A percentile compares a stretch with the other conserved stretches of the same genome.
Evolutionary conservation across 2,329 filamentous ascomycete genomes (phyloP).

Genomic region (Arthrobotrys sphaeroides): DNA sequence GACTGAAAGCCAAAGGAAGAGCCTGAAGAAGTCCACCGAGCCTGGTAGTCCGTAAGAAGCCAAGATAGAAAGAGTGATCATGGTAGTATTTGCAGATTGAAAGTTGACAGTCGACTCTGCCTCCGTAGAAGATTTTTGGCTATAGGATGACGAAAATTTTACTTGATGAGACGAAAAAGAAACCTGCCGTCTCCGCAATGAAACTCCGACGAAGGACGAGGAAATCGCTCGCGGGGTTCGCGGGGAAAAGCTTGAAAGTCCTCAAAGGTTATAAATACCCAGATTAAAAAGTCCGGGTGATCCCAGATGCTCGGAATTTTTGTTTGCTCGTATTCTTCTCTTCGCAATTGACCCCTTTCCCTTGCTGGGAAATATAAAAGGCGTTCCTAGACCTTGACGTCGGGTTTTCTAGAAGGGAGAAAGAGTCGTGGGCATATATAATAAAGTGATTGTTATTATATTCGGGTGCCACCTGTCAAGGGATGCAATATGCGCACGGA

Average conservation of each 20-base stretch:
- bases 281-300: constrained; percentile 53
- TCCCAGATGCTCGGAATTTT: constrained; percentile 41
- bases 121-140: constrained; percentile 39
- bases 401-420: constrained; percentile 43
- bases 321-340: constrained; percentile 51
- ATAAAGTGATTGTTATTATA: constrained; percentile 32
- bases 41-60: constrained; percentile 41
- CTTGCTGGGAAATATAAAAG: constrained; percentile 7
- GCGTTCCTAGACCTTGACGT: constrained; percentile 42
- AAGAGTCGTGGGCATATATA: constrained; percentile 1
- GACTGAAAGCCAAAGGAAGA: constrained; percentile 1
- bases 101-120: constrained; percentile 14
- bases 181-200: constrained; percentile 42
- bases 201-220: constrained; percentile 48
- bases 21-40: constrained; percentile 33
- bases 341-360: constrained; percentile 32
- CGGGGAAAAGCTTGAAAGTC: constrained; percentile 39
- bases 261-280: constrained; percentile 48
- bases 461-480: constrained; percentile 40
- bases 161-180: constrained; percentile 26
- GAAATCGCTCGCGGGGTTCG: constrained; percentile 49
- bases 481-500: constrained; percentile 35
- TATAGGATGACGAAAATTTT: constrained; percentile 48
- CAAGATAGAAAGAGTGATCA: constrained; percentile 49
- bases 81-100: constrained; percentile 42